Base-by-base conservation (phyloP, 2,329 filamentous ascomycete species). In the Colletotrichum orbiculare region DNA sequence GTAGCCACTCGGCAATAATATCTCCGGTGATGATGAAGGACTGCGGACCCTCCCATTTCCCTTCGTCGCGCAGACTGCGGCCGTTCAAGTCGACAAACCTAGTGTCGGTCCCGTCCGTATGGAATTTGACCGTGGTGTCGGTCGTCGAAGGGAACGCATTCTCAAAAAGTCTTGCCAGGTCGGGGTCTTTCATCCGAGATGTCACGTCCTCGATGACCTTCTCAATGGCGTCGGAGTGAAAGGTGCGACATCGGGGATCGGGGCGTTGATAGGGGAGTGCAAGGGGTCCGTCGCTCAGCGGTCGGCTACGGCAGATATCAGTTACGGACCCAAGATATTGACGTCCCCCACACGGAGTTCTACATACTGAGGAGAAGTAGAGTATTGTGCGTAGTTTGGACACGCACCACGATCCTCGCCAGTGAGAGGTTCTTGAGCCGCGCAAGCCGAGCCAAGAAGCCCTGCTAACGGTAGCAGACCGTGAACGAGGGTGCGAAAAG, bases 21-120 rank as follows among this genome's bases (percentile, higher is more conserved):
- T 97, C 93, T 54, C 93, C 93, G 0, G 93, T 97, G 54, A 97
- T 96, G 69, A 98, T 91, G 75, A 98, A 98, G 10, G 91, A 94
- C 73, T 98, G 95, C 0, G 92, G 83, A 0, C 94, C 94, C 70
- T 91, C 83, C 94, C 94, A 97, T 69, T 87, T 85, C 13, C 84
- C 86, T 6, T 87, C 83, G 54, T 88, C 84, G 54, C 73, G 74
- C 49, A 75, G 74, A 63, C 74, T 75, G 10, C 67, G 65, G 38
- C 60, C 67, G 15, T 60, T 60, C 13, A 67, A 42, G 33, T 69
- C 65, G 50, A 77, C 73, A 67, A 78, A 71, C 68, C 57, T 74
- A 12, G 68, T 74, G 42, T 73, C 72, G 47, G 74, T 79, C 61
- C 84, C 90, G 67, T 91, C 88, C 5, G 90, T 90, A 74, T 97